Evolutionary conservation across 192 early-diverging fungal genomes (phyloP), one percentile per base, ranked within the genome.

Genomic region (Coemansia sp.): DNA sequence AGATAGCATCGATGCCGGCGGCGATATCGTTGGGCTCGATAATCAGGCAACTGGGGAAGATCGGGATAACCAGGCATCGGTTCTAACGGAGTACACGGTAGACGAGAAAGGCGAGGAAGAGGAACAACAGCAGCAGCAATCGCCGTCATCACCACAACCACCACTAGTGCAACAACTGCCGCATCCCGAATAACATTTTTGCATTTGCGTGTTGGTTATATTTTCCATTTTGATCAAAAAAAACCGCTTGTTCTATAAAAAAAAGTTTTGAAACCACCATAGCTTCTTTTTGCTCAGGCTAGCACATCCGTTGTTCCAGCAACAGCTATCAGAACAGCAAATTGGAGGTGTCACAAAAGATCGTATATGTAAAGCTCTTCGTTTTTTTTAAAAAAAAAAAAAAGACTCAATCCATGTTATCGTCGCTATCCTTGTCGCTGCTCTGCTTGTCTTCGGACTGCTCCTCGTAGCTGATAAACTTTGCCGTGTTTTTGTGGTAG

Each of bases 401-500:
- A n/a, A n/a, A n/a, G n/a, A n/a, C 27, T 17, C 58, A 66, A 31
- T 66, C 59, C 70, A 72, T 72, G 13, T 61, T 54, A 8, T 65
- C 52, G 59, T 65, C 69, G 37, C 62, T 38, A 47, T 11, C 25
- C 13, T 47, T 19, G 36, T 55, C 54, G 13, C 61, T 52, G 19
- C 17, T 28, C 56, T 58, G 45, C 22, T 55, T 45, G 28, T 38
- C 37, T 22, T 47, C 10, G 3, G 50, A 53, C 28, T 10, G 14
- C 22, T 53, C 50, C 14, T 28, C 28, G 50, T 53, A 53, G 15
- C 3, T 9, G 31, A 72, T 79, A 60, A 79, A 82, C 55, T 87
- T 68, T 41, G 85, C 91, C 33, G 87, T 14, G 50, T 48, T 82
- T 40, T 70, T 70, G 47, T 84, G 61, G 78, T 87, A 92, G 63